Evolutionary conservation across 352 stramenopile genomes (phyloP).

Genomic region (Phytopythium helicoides): DNA sequence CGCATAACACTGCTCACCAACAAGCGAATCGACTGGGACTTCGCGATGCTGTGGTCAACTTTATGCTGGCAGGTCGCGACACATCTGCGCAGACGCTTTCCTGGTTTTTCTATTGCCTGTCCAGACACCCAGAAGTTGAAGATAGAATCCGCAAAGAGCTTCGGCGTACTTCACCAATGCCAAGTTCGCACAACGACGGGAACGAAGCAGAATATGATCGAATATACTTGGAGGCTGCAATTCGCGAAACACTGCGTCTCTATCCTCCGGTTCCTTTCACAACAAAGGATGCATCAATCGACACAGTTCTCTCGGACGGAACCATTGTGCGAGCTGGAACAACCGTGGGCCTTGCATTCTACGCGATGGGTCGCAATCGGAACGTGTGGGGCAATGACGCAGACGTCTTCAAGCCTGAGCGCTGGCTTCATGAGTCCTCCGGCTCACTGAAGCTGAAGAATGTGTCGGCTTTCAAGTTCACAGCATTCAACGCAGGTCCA

Average conservation of each 20-base stretch:
- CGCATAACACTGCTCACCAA: conserved; percentile 6
- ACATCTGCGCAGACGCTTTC: conserved; percentile 53
- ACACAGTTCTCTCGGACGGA: conserved; percentile 41
- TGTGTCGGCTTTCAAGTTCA: conserved; percentile 44
- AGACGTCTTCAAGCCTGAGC: conserved; percentile 38
- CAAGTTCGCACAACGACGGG: not conserved
- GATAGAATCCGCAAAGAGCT: conserved; percentile 40
- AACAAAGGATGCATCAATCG: conserved; percentile 24
- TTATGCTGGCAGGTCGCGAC: conserved; percentile 74
- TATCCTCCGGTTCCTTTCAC: conserved; percentile 26
- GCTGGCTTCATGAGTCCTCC: conserved; percentile 33
- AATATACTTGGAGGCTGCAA: conserved; percentile 38
- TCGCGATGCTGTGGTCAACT: conserved; percentile 66
- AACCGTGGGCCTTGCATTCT: conserved; percentile 29
- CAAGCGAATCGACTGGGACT: conserved; percentile 36
- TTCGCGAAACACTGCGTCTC: conserved; percentile 34
- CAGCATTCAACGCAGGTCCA: conserved; percentile 45
- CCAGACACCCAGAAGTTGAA: conserved; percentile 36
- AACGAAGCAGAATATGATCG: conserved; percentile 8
- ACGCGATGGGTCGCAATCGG: conserved; percentile 31
- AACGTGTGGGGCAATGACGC: conserved; percentile 42
- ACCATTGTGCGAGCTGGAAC: conserved; percentile 26
- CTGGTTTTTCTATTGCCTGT: conserved; percentile 70
- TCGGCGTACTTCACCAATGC: too few relatives aligned
- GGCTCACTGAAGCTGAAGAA: conserved; percentile 17